These are phyloP conservation scores for Suhomyces sp. DNA, from an alignment of 805 yeast genomes.

Conservation along the genomic window DNA sequence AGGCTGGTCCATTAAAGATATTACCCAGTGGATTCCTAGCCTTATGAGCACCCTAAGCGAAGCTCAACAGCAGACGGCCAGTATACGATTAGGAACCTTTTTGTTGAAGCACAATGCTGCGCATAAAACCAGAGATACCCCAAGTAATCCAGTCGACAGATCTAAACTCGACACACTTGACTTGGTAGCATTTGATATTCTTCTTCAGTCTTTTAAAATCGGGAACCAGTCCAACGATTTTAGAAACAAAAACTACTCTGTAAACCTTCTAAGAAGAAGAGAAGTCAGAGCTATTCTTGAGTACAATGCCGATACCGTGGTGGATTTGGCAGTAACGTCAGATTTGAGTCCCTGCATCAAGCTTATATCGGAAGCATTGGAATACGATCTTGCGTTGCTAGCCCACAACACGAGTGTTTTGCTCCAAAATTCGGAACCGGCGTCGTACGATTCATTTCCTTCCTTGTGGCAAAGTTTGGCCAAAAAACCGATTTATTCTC, in stretches of 20 bases:
- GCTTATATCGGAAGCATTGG: slow-evolving; percentile 13
- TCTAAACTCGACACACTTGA: not conserved
- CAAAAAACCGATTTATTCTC: slow-evolving; percentile 13
- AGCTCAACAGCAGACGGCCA: slow-evolving; percentile 52
- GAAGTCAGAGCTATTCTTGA: slow-evolving; percentile 51
- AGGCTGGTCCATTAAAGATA: slow-evolving; percentile 24
- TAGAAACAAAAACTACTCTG: slow-evolving; percentile 24
- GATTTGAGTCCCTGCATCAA: slow-evolving; percentile 7
- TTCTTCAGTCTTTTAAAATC: slow-evolving; percentile 17
- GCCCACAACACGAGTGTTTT: slow-evolving; percentile 25
- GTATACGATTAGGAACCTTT: slow-evolving; percentile 49
- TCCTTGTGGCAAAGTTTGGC: slow-evolving; percentile 25
- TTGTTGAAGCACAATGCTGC: slow-evolving; percentile 29
- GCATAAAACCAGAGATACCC: not conserved
- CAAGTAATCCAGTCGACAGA: not conserved
- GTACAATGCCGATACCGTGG: slow-evolving; percentile 35
- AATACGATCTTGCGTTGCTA: slow-evolving; percentile 19
- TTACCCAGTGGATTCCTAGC: slow-evolving; percentile 55
- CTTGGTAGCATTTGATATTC: slow-evolving; percentile 8
- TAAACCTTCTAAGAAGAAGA: slow-evolving; percentile 39
- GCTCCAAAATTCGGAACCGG: slow-evolving; percentile 18
- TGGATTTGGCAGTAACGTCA: slow-evolving; percentile 16
- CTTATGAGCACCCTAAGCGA: slow-evolving; percentile 43
- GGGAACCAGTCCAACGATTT: slow-evolving; percentile 13
- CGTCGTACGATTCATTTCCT: slow-evolving; percentile 33